Evolutionary conservation across 2,329 filamentous ascomycete species (phyloP).

Genomic region (Colletotrichum simmondsii): DNA sequence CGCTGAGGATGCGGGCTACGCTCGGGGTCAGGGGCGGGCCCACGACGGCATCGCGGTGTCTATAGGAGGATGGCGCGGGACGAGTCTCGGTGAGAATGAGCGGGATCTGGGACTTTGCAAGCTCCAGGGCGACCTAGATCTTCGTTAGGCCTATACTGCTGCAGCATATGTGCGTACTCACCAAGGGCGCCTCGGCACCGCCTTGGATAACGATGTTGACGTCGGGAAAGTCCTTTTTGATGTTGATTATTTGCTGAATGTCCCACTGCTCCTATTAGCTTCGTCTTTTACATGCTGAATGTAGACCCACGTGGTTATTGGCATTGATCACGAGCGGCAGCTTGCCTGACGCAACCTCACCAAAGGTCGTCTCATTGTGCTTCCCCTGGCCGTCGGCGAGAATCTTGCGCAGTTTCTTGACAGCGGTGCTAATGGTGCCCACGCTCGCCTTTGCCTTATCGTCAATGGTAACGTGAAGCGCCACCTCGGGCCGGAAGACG

Average conservation of each 20-base stretch:
- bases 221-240: slow-evolving; percentile 47
- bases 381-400: slow-evolving; percentile 46
- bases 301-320: slow-evolving; percentile 29
- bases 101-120: slow-evolving; percentile 51
- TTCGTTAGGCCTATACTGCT: neutral
- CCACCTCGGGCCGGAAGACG: slow-evolving; percentile 54
- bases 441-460: slow-evolving; percentile 43
- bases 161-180: slow-evolving; percentile 34
- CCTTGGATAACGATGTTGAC: slow-evolving; percentile 51
- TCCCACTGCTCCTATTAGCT: slow-evolving; percentile 45
- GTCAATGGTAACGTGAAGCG: slow-evolving; percentile 52
- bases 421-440: slow-evolving; percentile 38
- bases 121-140: slow-evolving; percentile 48
- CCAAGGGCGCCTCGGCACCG: slow-evolving; percentile 50
- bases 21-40: slow-evolving; percentile 54
- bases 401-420: slow-evolving; percentile 49
- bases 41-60: slow-evolving; percentile 48
- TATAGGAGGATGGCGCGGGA: slow-evolving; percentile 46
- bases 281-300: neutral
- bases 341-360: slow-evolving; percentile 47
- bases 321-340: slow-evolving; percentile 53
- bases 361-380: slow-evolving; percentile 47
- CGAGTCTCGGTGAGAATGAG: slow-evolving; percentile 54
- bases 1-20: slow-evolving; percentile 49
- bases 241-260: slow-evolving; percentile 50